A percentile compares a stretch with the other conserved stretches of the same genome.
These are phyloP conservation scores for Mycena crocata DNA, from an alignment of 768 basidiomycete genomes.

Conservation along the genomic window DNA sequence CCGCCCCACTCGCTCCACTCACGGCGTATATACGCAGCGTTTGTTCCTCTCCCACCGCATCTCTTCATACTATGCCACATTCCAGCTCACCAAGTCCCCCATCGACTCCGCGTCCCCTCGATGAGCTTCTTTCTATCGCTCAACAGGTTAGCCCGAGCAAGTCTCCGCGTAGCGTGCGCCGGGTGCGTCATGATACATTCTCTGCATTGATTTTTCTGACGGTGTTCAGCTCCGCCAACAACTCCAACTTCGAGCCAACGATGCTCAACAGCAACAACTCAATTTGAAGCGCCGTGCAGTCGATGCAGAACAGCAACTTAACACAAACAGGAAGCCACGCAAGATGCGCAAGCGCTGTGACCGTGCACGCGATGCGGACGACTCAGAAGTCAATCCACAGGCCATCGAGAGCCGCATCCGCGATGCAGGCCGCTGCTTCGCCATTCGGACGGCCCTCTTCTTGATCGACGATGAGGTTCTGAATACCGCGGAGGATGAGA, in stretches of 20 bases:
- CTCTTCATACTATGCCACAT: background rate
- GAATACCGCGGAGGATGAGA: background rate
- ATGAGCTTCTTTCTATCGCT: background rate
- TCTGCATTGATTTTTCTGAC: background rate
- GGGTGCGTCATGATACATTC: background rate
- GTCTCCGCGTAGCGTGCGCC: background rate
- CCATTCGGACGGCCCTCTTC: background rate
- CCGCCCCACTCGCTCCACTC: background rate
- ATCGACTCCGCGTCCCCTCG: background rate
- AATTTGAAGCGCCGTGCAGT: slow-evolving; percentile 1
- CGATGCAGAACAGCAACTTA: background rate
- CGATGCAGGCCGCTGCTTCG: background rate
- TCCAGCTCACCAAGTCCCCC: background rate
- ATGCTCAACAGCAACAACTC: background rate
- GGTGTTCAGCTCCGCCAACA: background rate
- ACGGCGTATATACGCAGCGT: no score
- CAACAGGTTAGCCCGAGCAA: background rate
- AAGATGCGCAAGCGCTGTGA: slow-evolving; percentile 2
- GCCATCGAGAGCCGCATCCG: slow-evolving; percentile 1
- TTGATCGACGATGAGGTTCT: background rate
- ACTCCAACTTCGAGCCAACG: background rate
- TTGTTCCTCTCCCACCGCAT: no score
- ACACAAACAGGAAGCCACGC: background rate
- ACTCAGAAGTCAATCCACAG: background rate
- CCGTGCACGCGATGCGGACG: slow-evolving; percentile 5